phyloP scores from a whole-genome alignment of 179 eudicot genomes.

The Spergularia azorica region DNA sequence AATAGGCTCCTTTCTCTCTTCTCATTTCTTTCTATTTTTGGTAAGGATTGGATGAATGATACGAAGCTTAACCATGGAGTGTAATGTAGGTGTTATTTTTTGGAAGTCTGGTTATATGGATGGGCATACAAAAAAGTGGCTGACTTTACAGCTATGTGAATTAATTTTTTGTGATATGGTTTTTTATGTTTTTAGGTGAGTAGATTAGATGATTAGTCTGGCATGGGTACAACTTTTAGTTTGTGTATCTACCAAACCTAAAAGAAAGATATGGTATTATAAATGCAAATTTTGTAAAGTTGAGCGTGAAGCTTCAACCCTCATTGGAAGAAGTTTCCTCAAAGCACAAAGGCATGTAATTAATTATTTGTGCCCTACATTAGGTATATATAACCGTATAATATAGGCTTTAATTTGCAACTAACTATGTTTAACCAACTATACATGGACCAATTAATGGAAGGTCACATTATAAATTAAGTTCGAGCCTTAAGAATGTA shows the following conservation, averaged over 20 bases:
- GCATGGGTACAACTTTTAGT: slow-evolving; percentile 6
- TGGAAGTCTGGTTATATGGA: neutral
- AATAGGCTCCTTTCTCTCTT: slow-evolving; percentile 17
- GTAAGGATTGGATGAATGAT: neutral
- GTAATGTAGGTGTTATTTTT: too few species aligned
- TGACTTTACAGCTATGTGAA: slow-evolving; percentile 33
- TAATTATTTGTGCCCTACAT: neutral
- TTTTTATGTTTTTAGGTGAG: neutral
- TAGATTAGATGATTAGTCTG: slow-evolving; percentile 11
- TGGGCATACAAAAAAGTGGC: slow-evolving; percentile 4
- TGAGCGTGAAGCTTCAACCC: neutral
- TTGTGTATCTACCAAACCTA: slow-evolving; percentile 21
- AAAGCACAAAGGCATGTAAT: neutral
- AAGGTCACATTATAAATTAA: too few species aligned
- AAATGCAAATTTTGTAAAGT: slow-evolving; percentile 12
- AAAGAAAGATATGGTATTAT: slow-evolving; percentile 8
- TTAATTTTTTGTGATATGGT: slow-evolving; percentile 11
- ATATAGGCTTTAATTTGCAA: too few species aligned
- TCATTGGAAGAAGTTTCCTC: slow-evolving; percentile 14
- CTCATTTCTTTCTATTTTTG: neutral
- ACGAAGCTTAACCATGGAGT: neutral
- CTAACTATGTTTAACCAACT: too few species aligned
- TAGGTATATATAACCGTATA: neutral
- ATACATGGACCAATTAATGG: too few species aligned
- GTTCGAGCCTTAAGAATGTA: too few species aligned